phyloP scores from a whole-genome alignment of 148 eudicot genomes.

The Polygonum aviculare region DNA sequence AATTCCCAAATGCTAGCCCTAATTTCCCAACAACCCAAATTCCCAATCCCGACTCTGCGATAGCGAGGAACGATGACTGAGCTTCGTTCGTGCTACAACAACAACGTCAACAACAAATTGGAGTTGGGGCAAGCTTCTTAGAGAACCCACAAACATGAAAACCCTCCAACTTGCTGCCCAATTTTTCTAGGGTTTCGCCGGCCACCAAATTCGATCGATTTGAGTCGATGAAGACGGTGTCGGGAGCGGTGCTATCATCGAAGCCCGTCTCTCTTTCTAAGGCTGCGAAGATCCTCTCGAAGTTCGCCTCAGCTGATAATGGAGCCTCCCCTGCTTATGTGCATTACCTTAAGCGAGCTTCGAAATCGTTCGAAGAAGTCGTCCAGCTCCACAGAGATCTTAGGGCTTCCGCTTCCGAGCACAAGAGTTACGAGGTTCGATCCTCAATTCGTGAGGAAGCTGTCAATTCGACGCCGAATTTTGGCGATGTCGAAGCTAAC shows the following conservation, averaged over 20 bases:
- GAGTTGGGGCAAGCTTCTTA: too few relatives aligned
- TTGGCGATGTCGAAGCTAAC: neutral
- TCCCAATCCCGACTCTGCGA: too few relatives aligned
- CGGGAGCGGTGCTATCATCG: slow-evolving; percentile 33
- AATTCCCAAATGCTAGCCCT: too few relatives aligned
- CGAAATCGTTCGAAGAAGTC: slow-evolving; percentile 34
- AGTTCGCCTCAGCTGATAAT: slow-evolving; percentile 32
- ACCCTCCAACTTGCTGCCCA: neutral
- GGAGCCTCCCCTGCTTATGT: slow-evolving; percentile 43
- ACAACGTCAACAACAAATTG: too few relatives aligned
- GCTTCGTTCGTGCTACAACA: too few relatives aligned
- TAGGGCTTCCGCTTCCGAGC: slow-evolving; percentile 11
- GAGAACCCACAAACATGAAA: too few relatives aligned
- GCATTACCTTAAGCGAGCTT: slow-evolving; percentile 40
- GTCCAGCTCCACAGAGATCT: slow-evolving; percentile 38
- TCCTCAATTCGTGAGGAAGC: neutral
- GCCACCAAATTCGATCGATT: neutral
- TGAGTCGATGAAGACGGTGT: slow-evolving; percentile 47
- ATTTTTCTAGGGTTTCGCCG: neutral
- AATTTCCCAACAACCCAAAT: too few relatives aligned
- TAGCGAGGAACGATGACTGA: too few relatives aligned
- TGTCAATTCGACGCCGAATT: slow-evolving; percentile 6
- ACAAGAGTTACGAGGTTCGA: neutral
- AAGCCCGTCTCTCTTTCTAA: slow-evolving; percentile 35
- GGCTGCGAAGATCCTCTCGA: slow-evolving; percentile 40